Evolutionary conservation across 176 grass and related monocot species (phyloP).

Genomic region (Lolium perenne): DNA sequence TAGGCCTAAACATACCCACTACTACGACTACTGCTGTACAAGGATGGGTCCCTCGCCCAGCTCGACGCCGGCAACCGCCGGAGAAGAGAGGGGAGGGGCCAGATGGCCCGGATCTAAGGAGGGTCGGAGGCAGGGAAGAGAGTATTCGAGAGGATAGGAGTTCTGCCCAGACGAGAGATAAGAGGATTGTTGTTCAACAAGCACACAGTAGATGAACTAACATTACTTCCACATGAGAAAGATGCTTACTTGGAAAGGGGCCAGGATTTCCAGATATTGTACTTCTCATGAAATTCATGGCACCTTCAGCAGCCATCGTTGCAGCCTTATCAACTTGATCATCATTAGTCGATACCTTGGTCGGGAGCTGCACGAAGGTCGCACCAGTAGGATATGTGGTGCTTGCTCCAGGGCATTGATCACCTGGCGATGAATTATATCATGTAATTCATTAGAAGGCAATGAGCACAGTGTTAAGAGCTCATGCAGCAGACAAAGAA

Average conservation of each 20-base stretch:
- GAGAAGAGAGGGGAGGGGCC: no score
- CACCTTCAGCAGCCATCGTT: conserved; percentile 62
- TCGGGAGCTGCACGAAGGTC: conserved; percentile 36
- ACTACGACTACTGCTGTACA: no score
- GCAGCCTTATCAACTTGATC: conserved; percentile 60
- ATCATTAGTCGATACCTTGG: conserved; percentile 40
- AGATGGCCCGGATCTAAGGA: no score
- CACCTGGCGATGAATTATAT: conserved; percentile 60
- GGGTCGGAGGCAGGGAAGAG: no score
- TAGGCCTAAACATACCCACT: no score
- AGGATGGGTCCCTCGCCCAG: no score
- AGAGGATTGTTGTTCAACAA: no score
- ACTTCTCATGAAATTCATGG: conserved; percentile 59
- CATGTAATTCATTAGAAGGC: conserved; percentile 24
- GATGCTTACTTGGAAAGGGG: conserved; percentile 49
- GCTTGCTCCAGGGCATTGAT: conserved; percentile 57
- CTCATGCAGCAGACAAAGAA: conserved; percentile 13
- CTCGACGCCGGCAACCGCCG: no score
- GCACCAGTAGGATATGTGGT: conserved; percentile 43
- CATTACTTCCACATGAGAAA: conserved; percentile 1
- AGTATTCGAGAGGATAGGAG: no score
- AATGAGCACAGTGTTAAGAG: background rate
- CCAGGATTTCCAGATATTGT: conserved; percentile 42
- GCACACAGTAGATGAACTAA: background rate
- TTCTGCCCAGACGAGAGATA: no score